These are phyloP conservation scores for Tetrahymena malaccensis DNA, from an alignment of 73 alveolate species.

Conservation along the genomic window DNA sequence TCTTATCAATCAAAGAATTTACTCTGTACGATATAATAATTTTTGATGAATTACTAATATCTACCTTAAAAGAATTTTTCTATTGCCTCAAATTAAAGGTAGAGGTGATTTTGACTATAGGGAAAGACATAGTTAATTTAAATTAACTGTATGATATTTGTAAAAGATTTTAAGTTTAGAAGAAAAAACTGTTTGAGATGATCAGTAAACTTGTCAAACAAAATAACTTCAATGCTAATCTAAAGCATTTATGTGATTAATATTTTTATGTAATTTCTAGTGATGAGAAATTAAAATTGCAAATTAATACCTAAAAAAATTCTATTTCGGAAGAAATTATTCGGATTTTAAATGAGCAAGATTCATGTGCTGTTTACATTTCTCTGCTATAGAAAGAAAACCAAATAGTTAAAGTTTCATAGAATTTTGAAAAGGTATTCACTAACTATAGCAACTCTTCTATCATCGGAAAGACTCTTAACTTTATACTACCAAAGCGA, in stretches of 20 bases:
- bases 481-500: neutral
- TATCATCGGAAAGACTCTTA: neutral
- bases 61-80: neutral
- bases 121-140: neutral
- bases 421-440: neutral
- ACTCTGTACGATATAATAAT: neutral
- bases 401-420: neutral
- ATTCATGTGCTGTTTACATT: neutral
- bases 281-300: neutral
- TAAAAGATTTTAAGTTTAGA: neutral
- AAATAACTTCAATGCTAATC: neutral
- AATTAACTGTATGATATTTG: neutral
- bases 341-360: neutral
- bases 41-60: neutral
- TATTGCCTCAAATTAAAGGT: neutral
- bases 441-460: neutral
- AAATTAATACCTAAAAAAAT: neutral
- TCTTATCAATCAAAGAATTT: neutral
- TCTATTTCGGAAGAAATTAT: neutral
- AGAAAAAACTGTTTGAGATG: neutral
- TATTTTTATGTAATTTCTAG: neutral
- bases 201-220: neutral
- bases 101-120: neutral
- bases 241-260: neutral
- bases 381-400: neutral